These are phyloP conservation scores for Schizosaccharomyces lindneri DNA, from an alignment of 805 yeast species.

Conservation along the genomic window DNA sequence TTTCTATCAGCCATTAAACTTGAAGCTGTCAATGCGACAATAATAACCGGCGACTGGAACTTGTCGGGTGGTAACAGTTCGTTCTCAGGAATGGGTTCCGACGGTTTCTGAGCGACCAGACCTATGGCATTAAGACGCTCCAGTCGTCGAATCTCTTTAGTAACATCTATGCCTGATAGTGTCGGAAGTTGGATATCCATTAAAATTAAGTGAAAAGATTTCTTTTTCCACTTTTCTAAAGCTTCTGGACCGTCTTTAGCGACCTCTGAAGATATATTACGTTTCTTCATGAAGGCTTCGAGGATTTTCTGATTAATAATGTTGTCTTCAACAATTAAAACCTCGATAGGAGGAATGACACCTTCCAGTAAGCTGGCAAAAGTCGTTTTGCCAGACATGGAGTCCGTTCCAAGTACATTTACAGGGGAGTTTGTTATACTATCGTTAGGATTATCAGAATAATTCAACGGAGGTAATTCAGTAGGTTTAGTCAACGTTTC, in stretches of 20 bases:
- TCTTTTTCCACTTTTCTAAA: conserved; percentile 75
- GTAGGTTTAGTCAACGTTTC: neutral
- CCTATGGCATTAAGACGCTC: conserved; percentile 69
- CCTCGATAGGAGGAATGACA: conserved; percentile 71
- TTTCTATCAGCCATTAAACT: conserved; percentile 64
- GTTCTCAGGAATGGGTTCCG: conserved; percentile 13
- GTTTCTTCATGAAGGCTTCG: conserved; percentile 66
- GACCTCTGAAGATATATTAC: conserved; percentile 57
- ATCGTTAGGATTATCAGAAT: neutral
- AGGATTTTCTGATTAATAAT: conserved; percentile 79
- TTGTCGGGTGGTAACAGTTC: conserved; percentile 33
- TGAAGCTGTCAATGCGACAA: conserved; percentile 88
- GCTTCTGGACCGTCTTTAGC: conserved; percentile 93
- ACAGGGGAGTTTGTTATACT: neutral
- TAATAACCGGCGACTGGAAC: conserved; percentile 84
- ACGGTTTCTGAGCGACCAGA: conserved; percentile 15
- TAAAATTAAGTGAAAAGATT: conserved; percentile 79
- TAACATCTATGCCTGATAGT: conserved; percentile 84
- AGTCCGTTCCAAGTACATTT: neutral
- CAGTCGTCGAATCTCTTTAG: conserved; percentile 66
- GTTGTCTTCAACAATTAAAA: conserved; percentile 87
- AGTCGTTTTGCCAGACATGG: neutral
- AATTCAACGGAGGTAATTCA: neutral
- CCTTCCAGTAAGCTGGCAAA: conserved; percentile 15
- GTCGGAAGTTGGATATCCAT: conserved; percentile 97